Percentiles rank a stretch among this genome's conserved stretches.
phyloP scores from a whole-genome alignment of 306 rosid genomes.

The Vachellia pachyceras region DNA sequence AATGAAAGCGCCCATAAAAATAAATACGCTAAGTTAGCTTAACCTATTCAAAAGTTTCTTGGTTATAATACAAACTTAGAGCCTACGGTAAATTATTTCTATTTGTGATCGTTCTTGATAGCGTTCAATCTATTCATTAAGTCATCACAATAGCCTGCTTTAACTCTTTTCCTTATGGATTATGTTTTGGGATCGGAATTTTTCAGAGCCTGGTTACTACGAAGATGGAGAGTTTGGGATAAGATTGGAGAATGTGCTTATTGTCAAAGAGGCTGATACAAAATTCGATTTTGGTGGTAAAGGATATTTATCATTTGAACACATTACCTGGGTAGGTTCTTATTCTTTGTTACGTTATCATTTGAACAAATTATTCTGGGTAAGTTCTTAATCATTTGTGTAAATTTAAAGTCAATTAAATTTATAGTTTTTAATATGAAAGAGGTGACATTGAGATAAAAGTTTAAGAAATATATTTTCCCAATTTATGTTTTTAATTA shows the following conservation, averaged over 20 bases:
- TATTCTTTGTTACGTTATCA: background rate
- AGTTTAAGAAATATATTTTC: background rate
- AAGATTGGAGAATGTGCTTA: conserved; percentile 97
- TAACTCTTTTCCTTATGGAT: background rate
- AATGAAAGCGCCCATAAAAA: background rate
- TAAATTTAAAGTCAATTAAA: background rate
- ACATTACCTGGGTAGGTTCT: conserved; percentile 88
- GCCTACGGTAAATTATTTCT: background rate
- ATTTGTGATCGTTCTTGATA: conserved; percentile 18
- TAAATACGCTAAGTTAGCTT: background rate
- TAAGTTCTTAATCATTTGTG: conserved; percentile 35
- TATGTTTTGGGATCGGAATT: conserved; percentile 36
- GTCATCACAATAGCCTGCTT: conserved; percentile 13
- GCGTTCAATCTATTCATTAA: conserved; percentile 20
- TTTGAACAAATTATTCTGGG: conserved; percentile 97
- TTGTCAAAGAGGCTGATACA: conserved; percentile 80
- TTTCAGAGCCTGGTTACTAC: conserved; percentile 93
- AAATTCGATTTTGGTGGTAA: conserved; percentile 87
- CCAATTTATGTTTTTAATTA: background rate
- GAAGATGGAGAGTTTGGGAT: conserved; percentile 95
- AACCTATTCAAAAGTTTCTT: background rate
- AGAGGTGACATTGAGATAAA: background rate
- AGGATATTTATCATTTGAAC: conserved; percentile 90
- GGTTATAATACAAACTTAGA: background rate
- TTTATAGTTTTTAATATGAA: background rate